Percentiles rank a stretch among this genome's conserved stretches.
Evolutionary conservation across 2,329 filamentous ascomycete species (phyloP).

Genomic region (Tolypocladium album): DNA sequence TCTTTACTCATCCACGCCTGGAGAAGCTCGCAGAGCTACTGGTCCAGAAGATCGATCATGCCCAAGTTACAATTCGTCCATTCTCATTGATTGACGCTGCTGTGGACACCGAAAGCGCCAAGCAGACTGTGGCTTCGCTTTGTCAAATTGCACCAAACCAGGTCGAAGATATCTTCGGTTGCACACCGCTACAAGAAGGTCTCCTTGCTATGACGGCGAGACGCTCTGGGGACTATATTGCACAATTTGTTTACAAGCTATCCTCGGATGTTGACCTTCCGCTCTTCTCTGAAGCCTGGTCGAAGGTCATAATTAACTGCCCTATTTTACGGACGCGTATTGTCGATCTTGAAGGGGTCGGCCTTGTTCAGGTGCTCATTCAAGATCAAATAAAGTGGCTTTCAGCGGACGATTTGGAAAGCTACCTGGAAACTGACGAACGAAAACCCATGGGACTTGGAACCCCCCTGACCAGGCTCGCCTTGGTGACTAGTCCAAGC

Average conservation of each 20-base stretch:
- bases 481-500: too few species aligned
- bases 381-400: too few species aligned
- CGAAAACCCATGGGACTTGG: background rate
- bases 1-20: constrained; percentile 16
- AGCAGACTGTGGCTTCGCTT: too few species aligned
- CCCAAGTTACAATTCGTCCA: too few species aligned
- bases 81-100: too few species aligned
- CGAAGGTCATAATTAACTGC: background rate
- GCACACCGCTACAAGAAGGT: constrained; percentile 3
- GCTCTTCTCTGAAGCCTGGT: constrained; percentile 2
- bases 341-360: background rate
- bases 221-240: constrained; percentile 1
- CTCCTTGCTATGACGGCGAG: constrained; percentile 1
- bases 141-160: background rate
- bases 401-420: background rate
- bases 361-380: constrained; percentile 1
- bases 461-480: background rate
- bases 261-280: background rate
- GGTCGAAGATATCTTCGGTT: constrained; percentile 1
- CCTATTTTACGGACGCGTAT: constrained; percentile 4
- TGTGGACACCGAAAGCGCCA: too few species aligned
- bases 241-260: background rate
- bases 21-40: background rate
- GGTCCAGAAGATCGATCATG: too few species aligned
- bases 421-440: background rate